Percentiles rank a stretch among this genome's conserved stretches.
phyloP scores from a whole-genome alignment of 495 filamentous ascomycete species.

The Choiromyces venosus region DNA sequence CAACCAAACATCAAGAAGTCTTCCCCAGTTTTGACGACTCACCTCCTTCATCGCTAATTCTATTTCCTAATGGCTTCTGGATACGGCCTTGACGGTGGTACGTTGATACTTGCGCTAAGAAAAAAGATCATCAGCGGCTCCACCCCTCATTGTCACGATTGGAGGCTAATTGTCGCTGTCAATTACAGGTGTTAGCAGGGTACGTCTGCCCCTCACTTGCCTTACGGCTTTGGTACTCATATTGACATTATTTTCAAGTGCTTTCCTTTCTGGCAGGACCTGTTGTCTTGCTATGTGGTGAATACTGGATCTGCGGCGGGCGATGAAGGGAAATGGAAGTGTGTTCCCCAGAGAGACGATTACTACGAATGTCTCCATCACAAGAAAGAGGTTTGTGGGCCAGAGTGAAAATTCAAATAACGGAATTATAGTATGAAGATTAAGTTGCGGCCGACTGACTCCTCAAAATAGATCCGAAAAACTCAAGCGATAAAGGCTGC shows the following conservation, averaged over 20 bases:
- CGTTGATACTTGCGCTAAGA: constrained; percentile 40
- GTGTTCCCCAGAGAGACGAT: constrained; percentile 80
- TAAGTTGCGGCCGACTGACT: constrained; percentile 11
- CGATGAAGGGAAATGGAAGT: constrained; percentile 79
- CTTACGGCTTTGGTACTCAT: background rate
- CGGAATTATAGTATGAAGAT: constrained; percentile 7
- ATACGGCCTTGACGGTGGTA: constrained; percentile 74
- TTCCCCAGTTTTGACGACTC: background rate
- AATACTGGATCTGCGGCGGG: constrained; percentile 65
- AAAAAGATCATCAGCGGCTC: background rate
- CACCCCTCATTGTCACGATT: background rate
- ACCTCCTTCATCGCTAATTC: constrained; percentile 3
- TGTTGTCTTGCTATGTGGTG: constrained; percentile 82
- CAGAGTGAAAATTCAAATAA: constrained; percentile 3
- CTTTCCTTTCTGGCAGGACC: constrained; percentile 98
- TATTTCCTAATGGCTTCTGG: constrained; percentile 66
- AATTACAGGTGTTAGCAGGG: constrained; percentile 39
- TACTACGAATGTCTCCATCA: constrained; percentile 99
- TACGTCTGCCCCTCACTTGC: constrained; percentile 14
- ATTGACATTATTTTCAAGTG: constrained; percentile 59
- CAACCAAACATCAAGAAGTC: background rate
- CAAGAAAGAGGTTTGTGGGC: constrained; percentile 77
- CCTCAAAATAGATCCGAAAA: constrained; percentile 61
- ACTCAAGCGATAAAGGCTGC: constrained; percentile 73
- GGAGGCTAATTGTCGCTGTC: background rate